Conservation (phyloP, 257 asterid genomes). For the Henckelia pumila region DNA sequence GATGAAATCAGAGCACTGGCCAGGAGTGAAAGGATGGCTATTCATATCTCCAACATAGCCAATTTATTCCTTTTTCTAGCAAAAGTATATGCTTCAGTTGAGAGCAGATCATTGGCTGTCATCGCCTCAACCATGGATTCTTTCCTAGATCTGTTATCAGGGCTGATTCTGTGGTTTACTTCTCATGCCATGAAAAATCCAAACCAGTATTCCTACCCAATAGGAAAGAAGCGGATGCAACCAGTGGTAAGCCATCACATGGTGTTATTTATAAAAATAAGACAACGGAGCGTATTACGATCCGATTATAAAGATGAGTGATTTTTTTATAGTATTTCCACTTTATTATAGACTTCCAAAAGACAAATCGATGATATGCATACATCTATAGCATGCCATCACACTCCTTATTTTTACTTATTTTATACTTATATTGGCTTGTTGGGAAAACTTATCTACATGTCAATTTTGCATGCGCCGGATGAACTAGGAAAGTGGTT, state of each 20-base stretch:
- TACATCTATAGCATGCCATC: background rate
- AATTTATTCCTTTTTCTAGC: conserved; percentile 33
- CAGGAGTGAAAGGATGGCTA: conserved; percentile 32
- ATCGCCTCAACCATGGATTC: conserved; percentile 41
- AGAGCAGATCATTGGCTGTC: conserved; percentile 38
- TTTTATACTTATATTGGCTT: background rate
- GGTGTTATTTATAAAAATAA: background rate
- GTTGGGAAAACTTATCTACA: background rate
- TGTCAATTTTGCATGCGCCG: background rate
- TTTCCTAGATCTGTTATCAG: conserved; percentile 35
- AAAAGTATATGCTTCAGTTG: conserved; percentile 33
- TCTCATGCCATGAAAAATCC: conserved; percentile 35
- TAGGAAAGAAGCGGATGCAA: conserved; percentile 41
- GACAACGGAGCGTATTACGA: background rate
- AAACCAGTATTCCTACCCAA: conserved; percentile 32
- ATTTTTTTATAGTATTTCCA: background rate
- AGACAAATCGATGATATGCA: background rate
- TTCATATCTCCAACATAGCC: conserved; percentile 32
- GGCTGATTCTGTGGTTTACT: conserved; percentile 39
- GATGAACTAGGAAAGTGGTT: background rate
- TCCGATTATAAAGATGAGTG: background rate
- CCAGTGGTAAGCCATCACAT: conserved; percentile 29
- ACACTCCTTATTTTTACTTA: background rate
- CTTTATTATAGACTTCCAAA: background rate
- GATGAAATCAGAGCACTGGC: conserved; percentile 30